These are phyloP conservation scores for Paraglomus occultum DNA, from an alignment of 192 early-diverging fungal genomes.

Conservation along the genomic window DNA sequence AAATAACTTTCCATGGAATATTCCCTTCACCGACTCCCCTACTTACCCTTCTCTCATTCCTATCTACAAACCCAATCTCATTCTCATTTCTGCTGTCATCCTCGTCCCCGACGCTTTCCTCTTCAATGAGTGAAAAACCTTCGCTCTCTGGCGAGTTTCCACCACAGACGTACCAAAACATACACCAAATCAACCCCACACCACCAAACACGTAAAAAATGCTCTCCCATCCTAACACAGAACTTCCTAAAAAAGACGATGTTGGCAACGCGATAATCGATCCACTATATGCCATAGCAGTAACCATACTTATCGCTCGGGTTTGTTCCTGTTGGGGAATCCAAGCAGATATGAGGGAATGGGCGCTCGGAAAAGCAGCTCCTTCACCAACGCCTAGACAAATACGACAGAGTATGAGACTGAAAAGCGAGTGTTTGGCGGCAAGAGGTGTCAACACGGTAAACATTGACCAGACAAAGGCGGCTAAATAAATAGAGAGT, in stretches of 20 bases:
- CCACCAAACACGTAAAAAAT: constrained; percentile 42
- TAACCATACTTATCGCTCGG: constrained; percentile 34
- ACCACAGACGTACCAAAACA: constrained; percentile 37
- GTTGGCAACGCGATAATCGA: constrained; percentile 40
- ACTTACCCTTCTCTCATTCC: background rate
- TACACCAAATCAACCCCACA: constrained; percentile 35
- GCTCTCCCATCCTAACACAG: constrained; percentile 41
- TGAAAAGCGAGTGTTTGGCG: constrained; percentile 20
- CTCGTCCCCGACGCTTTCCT: background rate
- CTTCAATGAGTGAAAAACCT: background rate
- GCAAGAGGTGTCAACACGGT: constrained; percentile 35
- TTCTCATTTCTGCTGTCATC: background rate
- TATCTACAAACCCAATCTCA: background rate
- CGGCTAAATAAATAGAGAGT: constrained; percentile 29
- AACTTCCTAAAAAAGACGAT: constrained; percentile 36
- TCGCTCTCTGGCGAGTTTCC: constrained; percentile 27
- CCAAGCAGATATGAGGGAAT: constrained; percentile 40
- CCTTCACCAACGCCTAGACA: constrained; percentile 40
- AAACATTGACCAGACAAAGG: constrained; percentile 32
- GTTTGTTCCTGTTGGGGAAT: constrained; percentile 36
- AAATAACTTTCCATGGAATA: constrained; percentile 20
- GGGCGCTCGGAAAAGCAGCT: constrained; percentile 36
- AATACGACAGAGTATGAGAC: constrained; percentile 33
- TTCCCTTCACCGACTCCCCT: no score
- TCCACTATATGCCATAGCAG: constrained; percentile 34